Base-by-base conservation (phyloP, 2,329 filamentous ascomycete genomes). In the Hypoxylon sp. region DNA sequence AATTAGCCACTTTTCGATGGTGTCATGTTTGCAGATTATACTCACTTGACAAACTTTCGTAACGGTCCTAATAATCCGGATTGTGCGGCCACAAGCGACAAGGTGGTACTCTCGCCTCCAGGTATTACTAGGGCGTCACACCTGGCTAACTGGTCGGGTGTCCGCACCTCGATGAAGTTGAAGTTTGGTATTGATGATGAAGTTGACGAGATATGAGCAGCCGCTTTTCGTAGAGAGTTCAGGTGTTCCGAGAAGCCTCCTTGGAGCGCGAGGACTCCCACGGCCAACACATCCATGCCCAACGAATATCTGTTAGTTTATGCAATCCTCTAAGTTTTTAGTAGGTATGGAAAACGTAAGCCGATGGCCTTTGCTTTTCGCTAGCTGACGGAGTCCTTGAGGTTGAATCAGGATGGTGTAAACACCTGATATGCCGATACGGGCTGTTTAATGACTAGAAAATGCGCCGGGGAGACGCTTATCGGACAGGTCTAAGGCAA, bases 231-330 rank as follows among this genome's bases (percentile, higher is more conserved):
- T 39, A 98, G 85, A 39, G 97, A 87, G 71, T 89, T 85, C 63
- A 97, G 79, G 83, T 99, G 95, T 80, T 99, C 95, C 75, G 90
- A 87, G 80, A 98, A 98, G 64, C 94, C 95, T 74, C 96, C 96
- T 81, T 99, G 96, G 17, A 99, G 88, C 72, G 96, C 88, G 57
- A 91, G 81, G 24, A 91, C 88, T 51, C 89, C 89, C 37, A 91
- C 81, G 2, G 85, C 87, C 66, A 88, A 69, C 75, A 79, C 78
- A 6, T 35, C 72, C 17, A 17, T 31, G 58, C 46, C 29, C 22
- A 24, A 33, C 24, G 33, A 24, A 17, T 61, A 24, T 47, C 5
- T 44, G 2, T 46, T 9, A 6, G 3, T 33, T 19, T 4, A 22
- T n/a, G 10, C 6, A 46, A 48, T 13, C n/a, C 10, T 29, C 4